A percentile compares a stretch with the other conserved stretches of the same genome.
Conservation (phyloP, 106 monocot species). For the Acorus calamus region DNA sequence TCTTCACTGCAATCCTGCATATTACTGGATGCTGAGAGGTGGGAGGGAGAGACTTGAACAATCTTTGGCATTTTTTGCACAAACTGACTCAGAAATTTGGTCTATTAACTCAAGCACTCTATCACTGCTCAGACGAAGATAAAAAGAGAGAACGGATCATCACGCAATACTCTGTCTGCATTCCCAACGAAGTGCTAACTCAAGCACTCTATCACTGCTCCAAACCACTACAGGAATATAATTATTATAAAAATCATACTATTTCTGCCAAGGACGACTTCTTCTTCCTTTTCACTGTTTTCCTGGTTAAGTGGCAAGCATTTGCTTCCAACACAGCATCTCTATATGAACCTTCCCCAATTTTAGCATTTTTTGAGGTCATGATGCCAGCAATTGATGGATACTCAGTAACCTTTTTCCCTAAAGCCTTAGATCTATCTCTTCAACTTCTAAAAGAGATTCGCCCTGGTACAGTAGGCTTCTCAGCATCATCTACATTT, state of each 20-base stretch:
- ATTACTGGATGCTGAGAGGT: no score
- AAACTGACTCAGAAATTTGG: no score
- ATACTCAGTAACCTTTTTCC: conserved; percentile 35
- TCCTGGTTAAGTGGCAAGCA: conserved; percentile 21
- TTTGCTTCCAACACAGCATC: conserved; percentile 44
- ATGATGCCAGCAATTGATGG: conserved; percentile 13
- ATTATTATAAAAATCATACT: conserved; percentile 17
- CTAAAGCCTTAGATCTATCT: conserved; percentile 33
- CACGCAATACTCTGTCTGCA: no score
- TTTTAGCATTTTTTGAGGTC: conserved; percentile 40
- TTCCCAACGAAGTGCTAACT: no score
- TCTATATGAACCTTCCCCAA: conserved; percentile 20
- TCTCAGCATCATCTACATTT: conserved; percentile 36
- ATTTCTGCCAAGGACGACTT: conserved; percentile 28
- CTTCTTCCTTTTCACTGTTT: conserved; percentile 44
- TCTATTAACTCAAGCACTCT: no score
- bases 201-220: no score
- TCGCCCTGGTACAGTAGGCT: conserved; percentile 33
- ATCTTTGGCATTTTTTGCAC: no score
- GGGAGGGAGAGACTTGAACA: no score
- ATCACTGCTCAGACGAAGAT: no score
- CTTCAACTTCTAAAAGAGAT: conserved; percentile 20
- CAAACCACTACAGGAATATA: no score
- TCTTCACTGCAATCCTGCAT: no score
- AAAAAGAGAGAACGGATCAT: no score